Conservation (phyloP, 257 asterid genomes). For the Scutellaria baicalensis region DNA sequence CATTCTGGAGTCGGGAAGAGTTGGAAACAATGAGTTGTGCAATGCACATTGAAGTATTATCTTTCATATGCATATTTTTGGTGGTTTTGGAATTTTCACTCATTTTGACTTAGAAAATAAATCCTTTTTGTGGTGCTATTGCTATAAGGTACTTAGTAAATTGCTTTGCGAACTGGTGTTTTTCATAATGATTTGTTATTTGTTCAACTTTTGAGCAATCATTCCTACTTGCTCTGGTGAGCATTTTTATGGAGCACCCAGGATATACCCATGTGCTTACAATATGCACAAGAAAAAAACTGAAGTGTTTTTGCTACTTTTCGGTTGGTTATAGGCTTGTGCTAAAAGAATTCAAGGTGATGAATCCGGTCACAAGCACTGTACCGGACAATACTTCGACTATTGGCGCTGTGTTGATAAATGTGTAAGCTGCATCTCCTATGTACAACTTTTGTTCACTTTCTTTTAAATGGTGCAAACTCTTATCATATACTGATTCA, state of each 20-base stretch:
- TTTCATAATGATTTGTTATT: background rate
- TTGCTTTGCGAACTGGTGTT: background rate
- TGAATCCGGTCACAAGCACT: conserved; percentile 70
- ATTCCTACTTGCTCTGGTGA: background rate
- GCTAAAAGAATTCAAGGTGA: conserved; percentile 58
- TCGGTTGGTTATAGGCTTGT: conserved; percentile 45
- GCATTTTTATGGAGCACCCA: no score
- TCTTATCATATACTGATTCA: background rate
- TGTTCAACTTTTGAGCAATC: background rate
- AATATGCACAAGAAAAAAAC: no score
- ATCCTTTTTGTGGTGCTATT: background rate
- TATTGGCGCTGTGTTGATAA: conserved; percentile 75
- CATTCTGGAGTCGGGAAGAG: background rate
- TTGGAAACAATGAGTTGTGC: background rate
- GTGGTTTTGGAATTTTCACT: background rate
- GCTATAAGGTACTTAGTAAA: background rate
- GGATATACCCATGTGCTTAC: no score
- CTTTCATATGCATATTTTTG: background rate
- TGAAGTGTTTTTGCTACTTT: background rate
- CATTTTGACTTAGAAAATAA: background rate
- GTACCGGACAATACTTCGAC: conserved; percentile 88
- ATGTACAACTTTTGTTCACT: no score
- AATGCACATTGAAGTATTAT: background rate
- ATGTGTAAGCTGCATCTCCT: conserved; percentile 26
- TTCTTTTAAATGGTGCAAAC: background rate